Conservation (phyloP, 495 filamentous ascomycete species). For the Talaromyces nanjingensis region DNA sequence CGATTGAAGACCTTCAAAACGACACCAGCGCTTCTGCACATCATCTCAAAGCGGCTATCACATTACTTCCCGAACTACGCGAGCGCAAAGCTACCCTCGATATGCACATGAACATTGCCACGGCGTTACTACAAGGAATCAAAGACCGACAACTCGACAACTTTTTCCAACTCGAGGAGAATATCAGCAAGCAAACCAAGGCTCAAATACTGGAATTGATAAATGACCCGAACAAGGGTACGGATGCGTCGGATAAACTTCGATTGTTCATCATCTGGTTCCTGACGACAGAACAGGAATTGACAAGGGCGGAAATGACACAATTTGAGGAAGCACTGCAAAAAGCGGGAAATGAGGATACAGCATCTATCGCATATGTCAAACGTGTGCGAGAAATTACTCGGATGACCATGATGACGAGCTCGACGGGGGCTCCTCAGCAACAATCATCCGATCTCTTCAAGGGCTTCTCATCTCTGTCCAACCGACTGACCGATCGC, state of each 20-base stretch:
- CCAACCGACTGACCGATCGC: constrained; percentile 83
- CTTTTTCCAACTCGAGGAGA: constrained; percentile 94
- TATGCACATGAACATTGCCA: constrained; percentile 99
- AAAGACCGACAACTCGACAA: constrained; percentile 93
- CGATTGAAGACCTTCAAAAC: constrained; percentile 87
- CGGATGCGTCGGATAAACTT: constrained; percentile 79
- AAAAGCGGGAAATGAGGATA: constrained; percentile 61
- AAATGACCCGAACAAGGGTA: constrained; percentile 73
- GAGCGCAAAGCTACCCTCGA: constrained; percentile 88
- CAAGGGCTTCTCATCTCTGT: constrained; percentile 81
- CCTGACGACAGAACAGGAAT: constrained; percentile 87
- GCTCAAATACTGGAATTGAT: constrained; percentile 83
- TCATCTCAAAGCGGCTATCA: constrained; percentile 94
- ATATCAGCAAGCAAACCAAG: constrained; percentile 87
- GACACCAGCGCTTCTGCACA: constrained; percentile 83
- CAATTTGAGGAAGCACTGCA: constrained; percentile 83
- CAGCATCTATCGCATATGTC: constrained; percentile 74
- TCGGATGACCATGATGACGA: constrained; percentile 98
- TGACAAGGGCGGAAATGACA: constrained; percentile 72
- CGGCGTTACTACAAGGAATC: constrained; percentile 76
- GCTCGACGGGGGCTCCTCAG: constrained; percentile 61
- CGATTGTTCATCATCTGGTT: constrained; percentile 96
- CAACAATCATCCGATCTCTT: constrained; percentile 70
- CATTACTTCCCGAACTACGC: constrained; percentile 80
- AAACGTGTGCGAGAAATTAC: constrained; percentile 90